Base-by-base conservation (phyloP, 306 rosid genomes). In the Quercus gilva region DNA sequence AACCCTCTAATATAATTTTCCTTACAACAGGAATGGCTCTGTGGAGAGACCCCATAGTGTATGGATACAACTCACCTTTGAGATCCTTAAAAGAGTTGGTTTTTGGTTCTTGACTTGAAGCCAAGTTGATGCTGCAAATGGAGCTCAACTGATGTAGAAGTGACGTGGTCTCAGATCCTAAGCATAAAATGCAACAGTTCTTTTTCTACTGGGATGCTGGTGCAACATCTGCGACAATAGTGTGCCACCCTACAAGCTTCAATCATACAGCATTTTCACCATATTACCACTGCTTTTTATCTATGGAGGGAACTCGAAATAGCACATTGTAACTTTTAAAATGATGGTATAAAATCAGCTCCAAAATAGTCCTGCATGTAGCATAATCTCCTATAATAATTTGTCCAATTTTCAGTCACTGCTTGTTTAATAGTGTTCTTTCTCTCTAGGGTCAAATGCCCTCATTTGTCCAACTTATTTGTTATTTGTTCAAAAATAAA, bases 61-160 rank as follows among this genome's bases (percentile, higher is more conserved):
- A 79, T 45, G 89, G 80, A 71, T 55, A 85, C 73, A 43, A 35
- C 76, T 75, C 86, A 20, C 89, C 89, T 9, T 41, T 82, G 15
- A 76, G 76, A 43, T 85, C 89, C 13, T 73, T 85, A 79, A 76
- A 75, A 65, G 82, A 76, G 80, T 61, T 85, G 64, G 81, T 85
- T 57, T 85, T 69, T 17, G 86, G 89, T 60, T 60, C 53, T 49
- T 49, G 53, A 49, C 53, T 12, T 49, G 53, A 60, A 60, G 6
- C 67, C 67, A 60, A 23, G 7, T 29, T 12, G 67, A 60, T 60
- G 19, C 67, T 60, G 67, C 67, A 60, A 60, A 60, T 60, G 29
- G 33, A 68, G 49, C 53, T n/a, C 52, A 68, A 18, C 26, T 68
- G 51, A 68, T 68, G 51, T 6, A 7, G 72, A 68, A 68, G 72